Conservation (phyloP, 306 rosid genomes). For the Alnus glutinosa region DNA sequence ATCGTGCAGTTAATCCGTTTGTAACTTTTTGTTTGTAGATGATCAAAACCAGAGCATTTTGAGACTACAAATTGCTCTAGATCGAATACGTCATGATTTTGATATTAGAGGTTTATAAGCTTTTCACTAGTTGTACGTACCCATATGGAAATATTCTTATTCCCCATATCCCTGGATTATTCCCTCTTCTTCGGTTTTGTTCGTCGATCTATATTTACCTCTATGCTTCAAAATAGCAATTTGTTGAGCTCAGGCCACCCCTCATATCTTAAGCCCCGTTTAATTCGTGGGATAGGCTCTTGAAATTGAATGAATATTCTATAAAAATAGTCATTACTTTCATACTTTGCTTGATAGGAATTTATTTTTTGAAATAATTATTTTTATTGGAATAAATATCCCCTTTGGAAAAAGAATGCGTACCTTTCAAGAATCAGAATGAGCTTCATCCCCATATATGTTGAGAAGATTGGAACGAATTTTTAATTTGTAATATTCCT, state of each 20-base stretch:
- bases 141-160: not conserved
- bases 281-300: too few relatives aligned
- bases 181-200: not conserved
- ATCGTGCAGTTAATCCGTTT: not conserved
- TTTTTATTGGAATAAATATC: too few relatives aligned
- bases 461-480: conserved; percentile 15
- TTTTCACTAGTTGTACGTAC: not conserved
- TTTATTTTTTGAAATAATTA: too few relatives aligned
- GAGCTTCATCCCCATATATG: not conserved
- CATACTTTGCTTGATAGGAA: too few relatives aligned
- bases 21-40: not conserved
- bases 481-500: not conserved
- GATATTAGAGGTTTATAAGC: not conserved
- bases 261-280: too few relatives aligned
- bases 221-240: not conserved
- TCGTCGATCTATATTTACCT: not conserved
- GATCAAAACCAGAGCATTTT: not conserved
- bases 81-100: not conserved
- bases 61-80: not conserved
- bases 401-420: too few relatives aligned
- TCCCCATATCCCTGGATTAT: not conserved
- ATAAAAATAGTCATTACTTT: too few relatives aligned
- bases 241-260: too few relatives aligned
- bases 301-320: too few relatives aligned
- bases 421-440: not conserved